A percentile compares a stretch with the other conserved stretches of the same genome.
Evolutionary conservation across 2,329 filamentous ascomycete species (phyloP).

Genomic region (Verticillium zaregamsianum): DNA sequence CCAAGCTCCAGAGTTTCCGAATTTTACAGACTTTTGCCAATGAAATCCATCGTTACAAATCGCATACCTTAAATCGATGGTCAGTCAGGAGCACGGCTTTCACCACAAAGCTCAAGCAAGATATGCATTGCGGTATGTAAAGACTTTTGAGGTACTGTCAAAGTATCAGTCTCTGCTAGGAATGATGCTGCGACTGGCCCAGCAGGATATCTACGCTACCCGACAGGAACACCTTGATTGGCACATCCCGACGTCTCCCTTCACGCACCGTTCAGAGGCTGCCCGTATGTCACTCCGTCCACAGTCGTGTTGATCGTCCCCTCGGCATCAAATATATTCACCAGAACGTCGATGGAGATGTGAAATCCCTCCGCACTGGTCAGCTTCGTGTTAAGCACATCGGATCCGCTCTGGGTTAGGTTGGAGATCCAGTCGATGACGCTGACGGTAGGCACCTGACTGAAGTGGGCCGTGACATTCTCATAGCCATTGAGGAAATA

Average conservation of each 20-base stretch:
- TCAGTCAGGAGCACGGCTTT: too few relatives aligned
- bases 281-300: constrained; percentile 28
- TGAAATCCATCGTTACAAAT: too few relatives aligned
- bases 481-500: constrained; percentile 29
- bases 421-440: constrained; percentile 26
- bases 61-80: too few relatives aligned
- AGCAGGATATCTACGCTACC: too few relatives aligned
- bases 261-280: constrained; percentile 30
- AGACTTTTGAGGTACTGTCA: too few relatives aligned
- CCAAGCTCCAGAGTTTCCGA: background rate
- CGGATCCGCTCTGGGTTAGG: constrained; percentile 24
- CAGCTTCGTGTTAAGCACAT: constrained; percentile 25
- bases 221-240: too few relatives aligned
- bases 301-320: constrained; percentile 33
- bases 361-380: constrained; percentile 34
- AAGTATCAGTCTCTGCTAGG: too few relatives aligned
- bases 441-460: constrained; percentile 16
- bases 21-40: background rate
- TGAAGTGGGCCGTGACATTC: constrained; percentile 19
- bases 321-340: constrained; percentile 35
- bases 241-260: constrained; percentile 19
- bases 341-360: constrained; percentile 29
- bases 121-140: too few relatives aligned
- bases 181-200: too few relatives aligned
- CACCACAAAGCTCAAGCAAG: too few relatives aligned